These are phyloP conservation scores for Coniochaeta sp. DNA, from an alignment of 2,329 filamentous ascomycete genomes.

Conservation along the genomic window DNA sequence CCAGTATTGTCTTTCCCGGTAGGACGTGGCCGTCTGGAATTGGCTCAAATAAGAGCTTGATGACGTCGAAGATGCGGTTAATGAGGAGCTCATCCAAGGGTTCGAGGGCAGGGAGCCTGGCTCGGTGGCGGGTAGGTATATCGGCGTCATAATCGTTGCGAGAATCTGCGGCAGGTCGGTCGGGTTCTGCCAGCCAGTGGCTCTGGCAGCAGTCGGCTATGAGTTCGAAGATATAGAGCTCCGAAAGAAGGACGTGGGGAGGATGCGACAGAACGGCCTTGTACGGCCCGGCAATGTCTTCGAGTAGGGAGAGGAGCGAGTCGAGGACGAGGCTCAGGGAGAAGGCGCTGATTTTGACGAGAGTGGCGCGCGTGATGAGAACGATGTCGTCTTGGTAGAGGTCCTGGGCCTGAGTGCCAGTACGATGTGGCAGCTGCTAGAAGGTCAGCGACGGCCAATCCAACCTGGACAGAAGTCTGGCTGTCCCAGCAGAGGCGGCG, in stretches of 20 bases:
- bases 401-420: slow-evolving; percentile 48
- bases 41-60: slow-evolving; percentile 51
- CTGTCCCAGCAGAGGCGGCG: too few relatives aligned
- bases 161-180: slow-evolving; percentile 9
- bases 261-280: slow-evolving; percentile 45
- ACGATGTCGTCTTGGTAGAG: slow-evolving; percentile 56
- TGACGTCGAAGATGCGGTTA: slow-evolving; percentile 44
- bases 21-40: slow-evolving; percentile 51
- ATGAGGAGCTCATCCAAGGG: slow-evolving; percentile 44
- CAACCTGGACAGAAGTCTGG: too few relatives aligned
- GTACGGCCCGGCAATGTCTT: slow-evolving; percentile 51
- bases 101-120: slow-evolving; percentile 24
- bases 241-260: slow-evolving; percentile 54
- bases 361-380: slow-evolving; percentile 51
- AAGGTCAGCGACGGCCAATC: too few relatives aligned
- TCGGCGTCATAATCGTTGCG: slow-evolving; percentile 10
- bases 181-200: slow-evolving; percentile 42
- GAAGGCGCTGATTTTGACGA: slow-evolving; percentile 52
- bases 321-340: slow-evolving; percentile 49
- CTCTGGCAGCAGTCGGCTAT: slow-evolving; percentile 59
- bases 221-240: slow-evolving; percentile 56
- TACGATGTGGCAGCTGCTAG: slow-evolving; percentile 54
- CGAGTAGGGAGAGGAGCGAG: slow-evolving; percentile 48
- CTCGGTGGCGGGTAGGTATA: slow-evolving; percentile 12
- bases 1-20: slow-evolving; percentile 50